Evolutionary conservation across 2,329 filamentous ascomycete genomes (phyloP), one percentile per base, ranked within the genome.

Genomic region (Botrytis elliptica): DNA sequence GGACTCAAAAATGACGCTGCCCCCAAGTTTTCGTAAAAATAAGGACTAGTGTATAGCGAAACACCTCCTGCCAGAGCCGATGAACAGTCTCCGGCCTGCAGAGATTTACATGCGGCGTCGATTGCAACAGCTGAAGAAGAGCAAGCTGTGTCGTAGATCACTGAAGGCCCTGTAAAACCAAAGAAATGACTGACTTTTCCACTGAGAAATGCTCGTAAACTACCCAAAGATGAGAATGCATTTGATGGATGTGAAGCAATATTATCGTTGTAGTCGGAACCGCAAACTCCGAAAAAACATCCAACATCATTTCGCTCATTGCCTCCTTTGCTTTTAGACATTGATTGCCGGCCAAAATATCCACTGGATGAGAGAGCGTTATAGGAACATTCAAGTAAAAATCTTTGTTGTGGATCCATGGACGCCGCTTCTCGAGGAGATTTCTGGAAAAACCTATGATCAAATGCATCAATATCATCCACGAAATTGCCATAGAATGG

Each of bases 111-210:
- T 3, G 77, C 80, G n/a, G 76, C 74, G 63, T 83, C 79, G 2
- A 83, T 74, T 12, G 82, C 83, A 2, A 82, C 79, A 1, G 83
- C 64, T 46, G 79, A 81, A 8, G 80, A 80, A 0, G 81, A 82
- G 69, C 83, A 84, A 1, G 82, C 83, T 6, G 83, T 84, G 64
- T 84, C 83, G 22, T 52, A 52, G 3, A 80, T 81, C 44, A 82
- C 76, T 72, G 81, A 83, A 0, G 82, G 80, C 0, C 83, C 83
- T 10, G 75, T 76, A 57, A 83, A 75, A 68, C 84, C 79, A 71
- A 83, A 85, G 72, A 79, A 83, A 80, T 81, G 84, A 67, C 81
- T 83, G 12, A 85, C 76, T 1, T 83, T 80, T 70, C 85, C 85
- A 0, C 83, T 76, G 5, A 83, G 42, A 3, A 85, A 79, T 9